Base-by-base conservation (phyloP, 2,329 filamentous ascomycete genomes). In the Alternaria incomplexa region DNA sequence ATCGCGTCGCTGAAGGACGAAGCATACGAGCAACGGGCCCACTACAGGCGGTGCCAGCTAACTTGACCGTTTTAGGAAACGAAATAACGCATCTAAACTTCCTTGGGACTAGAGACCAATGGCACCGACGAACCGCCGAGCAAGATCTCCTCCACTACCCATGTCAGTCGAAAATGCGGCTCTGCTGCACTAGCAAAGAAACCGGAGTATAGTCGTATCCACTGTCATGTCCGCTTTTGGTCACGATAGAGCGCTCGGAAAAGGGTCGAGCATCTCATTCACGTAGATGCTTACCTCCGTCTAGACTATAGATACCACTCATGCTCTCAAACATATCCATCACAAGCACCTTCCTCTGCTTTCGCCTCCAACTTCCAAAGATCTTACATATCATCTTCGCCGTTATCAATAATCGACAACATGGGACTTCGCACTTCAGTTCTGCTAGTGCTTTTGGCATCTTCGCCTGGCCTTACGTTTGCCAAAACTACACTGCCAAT, bases 61-160 rank as follows among this genome's bases (percentile, higher is more conserved):
- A 40, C 61, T 64, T 66, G 32, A 65, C 71, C 48, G 1, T 11
- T 60, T 65, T 52, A 51, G 66, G 71, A 64, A 69, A 36, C 17
- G 61, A 71, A 65, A 68, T 40, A 67, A 55, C 68, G 70, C 69
- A 32, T 46, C 64, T 71, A 72, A 55, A 12, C 63, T 28, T 6
- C 7, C 4, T 69, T 56, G 6, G 56, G 61, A 25, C 53, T 59
- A 30, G 36, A 25, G 6, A 12, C 44, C 3, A 51, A 59, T 32
- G 50, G 23, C 17, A 51, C 61, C 47, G 43, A 32, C 10, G 6
- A 62, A 32, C 7, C 47, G n/a, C 32, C 46, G 32, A 3, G 11
- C 2, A 13, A 51, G 26, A n/a, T 28, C 22, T 25, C 17, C 28
- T 40, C 26, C 23, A 52, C 8, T 17, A 52, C 30, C 30, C 9